Evolutionary conservation across 208 protist genomes (phyloP).

Genomic region (Tritrichomonas foetus): DNA sequence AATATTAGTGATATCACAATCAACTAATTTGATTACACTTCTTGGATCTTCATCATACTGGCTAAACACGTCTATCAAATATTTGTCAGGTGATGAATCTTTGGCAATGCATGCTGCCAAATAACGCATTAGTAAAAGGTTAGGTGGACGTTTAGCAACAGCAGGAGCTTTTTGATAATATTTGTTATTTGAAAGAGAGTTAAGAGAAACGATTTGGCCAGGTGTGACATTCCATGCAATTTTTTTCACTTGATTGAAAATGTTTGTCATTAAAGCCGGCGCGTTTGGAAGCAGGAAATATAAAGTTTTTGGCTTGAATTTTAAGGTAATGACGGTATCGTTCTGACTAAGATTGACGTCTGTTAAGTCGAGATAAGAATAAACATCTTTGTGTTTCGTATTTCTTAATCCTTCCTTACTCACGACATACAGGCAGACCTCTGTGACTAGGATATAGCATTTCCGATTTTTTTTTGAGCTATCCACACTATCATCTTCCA

Average conservation of each 20-base stretch:
- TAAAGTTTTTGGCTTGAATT: not conserved
- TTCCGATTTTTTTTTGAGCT: not conserved
- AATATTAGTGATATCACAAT: not conserved
- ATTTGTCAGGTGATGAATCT: not conserved
- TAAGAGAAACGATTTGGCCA: not conserved
- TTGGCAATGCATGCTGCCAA: not conserved
- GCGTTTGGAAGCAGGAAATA: not conserved
- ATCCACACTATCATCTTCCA: not conserved
- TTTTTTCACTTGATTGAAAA: not conserved
- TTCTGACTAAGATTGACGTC: not conserved
- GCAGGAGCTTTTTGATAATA: not conserved
- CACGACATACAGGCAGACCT: not conserved
- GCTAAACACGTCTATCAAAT: not conserved
- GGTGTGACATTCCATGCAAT: not conserved
- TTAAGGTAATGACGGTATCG: not conserved
- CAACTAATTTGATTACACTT: not conserved
- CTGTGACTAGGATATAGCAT: conserved; percentile 6
- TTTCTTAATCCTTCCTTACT: not conserved
- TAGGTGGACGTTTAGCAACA: not conserved
- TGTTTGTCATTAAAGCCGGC: not conserved
- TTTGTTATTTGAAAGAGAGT: not conserved
- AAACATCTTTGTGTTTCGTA: not conserved
- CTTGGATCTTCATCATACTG: not conserved
- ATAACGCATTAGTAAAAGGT: not conserved
- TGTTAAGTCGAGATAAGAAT: not conserved